Base-by-base conservation (phyloP, 2,329 filamentous ascomycete species). In the Rhynchosporium secalis region DNA sequence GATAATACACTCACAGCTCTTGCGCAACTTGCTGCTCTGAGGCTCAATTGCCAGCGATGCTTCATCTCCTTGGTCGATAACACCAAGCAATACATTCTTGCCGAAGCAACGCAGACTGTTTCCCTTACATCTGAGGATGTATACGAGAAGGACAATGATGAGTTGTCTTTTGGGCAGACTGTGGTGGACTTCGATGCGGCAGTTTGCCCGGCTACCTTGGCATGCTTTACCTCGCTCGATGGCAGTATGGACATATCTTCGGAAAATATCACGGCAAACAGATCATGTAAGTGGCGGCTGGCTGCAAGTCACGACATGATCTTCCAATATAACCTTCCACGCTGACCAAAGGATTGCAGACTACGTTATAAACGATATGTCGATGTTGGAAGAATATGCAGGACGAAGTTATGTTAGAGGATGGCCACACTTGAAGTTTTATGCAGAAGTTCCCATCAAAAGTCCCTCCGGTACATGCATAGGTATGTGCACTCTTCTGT, bases 11-110 rank as follows among this genome's bases (percentile, higher is more conserved):
- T 46, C 1, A 46, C 43, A 8, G 43, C 43, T 8, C 15, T 46
- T 46, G 43, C 43, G 43, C 43, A 46, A 20, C 73, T 83, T n/a
- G 77, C 76, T 7, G 75, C 80, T 0, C 71, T 82, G 26, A 75
- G 78, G 0, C 72, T 83, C 58, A 71, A 76, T 38, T 76, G 76
- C 40, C 76, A 78, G 61, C 76, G 80, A 13, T 75, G 73, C 52
- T 76, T 82, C 68, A 74, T 82, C 28, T 78, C 78, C 20, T 36
- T 65, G 38, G 59, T 65, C 15, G 52, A 52, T 33, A 46, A 52
- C 26, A 31, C 20, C n/a, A 36, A 57, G 29, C 57, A 65, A 56
- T 63, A 63, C 41, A 56, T 65, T 12, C 46, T 65, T 38, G 63
- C 63, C 2, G 63, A 63, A 29, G 54, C 60, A 3, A 65, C 60